Evolutionary conservation across 805 yeast genomes (phyloP).

Genomic region (Kodamaea hsintzibuensis): DNA sequence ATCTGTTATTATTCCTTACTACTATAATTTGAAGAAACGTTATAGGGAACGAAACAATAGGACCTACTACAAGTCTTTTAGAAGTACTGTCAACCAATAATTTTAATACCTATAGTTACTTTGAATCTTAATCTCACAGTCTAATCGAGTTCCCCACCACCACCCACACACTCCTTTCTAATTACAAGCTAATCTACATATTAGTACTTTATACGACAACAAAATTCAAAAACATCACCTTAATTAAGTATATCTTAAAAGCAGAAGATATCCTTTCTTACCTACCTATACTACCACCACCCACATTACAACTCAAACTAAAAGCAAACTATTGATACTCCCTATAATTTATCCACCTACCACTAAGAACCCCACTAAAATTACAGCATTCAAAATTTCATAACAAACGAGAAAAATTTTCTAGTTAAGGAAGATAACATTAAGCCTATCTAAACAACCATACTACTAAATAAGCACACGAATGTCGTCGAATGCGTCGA

Average conservation of each 20-base stretch:
- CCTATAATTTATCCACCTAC: background rate
- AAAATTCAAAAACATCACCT: background rate
- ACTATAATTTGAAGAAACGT: too few species aligned
- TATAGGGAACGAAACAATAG: background rate
- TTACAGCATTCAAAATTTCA: background rate
- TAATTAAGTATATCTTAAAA: too few species aligned
- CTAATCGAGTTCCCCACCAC: background rate
- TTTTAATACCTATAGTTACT: background rate
- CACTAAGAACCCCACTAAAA: background rate
- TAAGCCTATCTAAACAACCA: background rate
- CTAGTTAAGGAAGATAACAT: constrained; percentile 8
- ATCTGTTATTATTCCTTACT: too few species aligned
- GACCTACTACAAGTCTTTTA: background rate
- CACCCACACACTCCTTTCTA: background rate
- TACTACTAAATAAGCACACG: background rate
- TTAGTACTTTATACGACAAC: background rate
- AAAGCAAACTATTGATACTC: background rate
- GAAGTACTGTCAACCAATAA: background rate
- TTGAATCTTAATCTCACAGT: too few species aligned
- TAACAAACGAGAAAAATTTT: constrained; percentile 9
- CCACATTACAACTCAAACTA: background rate
- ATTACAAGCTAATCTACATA: background rate
- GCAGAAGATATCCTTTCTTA: too few species aligned
- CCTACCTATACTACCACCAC: too few species aligned
- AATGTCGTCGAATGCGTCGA: constrained; percentile 9